These are phyloP conservation scores for Ilyonectria sp. DNA, from an alignment of 2,329 filamentous ascomycete species.

Conservation along the genomic window DNA sequence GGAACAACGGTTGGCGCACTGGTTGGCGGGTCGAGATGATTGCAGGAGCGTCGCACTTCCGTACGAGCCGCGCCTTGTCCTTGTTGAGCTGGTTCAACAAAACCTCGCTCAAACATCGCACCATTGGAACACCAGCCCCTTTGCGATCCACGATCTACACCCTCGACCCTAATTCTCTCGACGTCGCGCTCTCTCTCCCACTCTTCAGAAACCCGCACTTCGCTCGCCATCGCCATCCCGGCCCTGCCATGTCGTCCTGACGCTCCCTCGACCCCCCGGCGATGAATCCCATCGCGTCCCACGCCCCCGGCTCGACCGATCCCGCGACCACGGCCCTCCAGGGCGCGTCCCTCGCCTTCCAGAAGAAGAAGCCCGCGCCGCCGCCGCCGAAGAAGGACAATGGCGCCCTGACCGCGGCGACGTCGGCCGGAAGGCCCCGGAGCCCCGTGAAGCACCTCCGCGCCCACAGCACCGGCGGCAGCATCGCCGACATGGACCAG, in stretches of 20 bases:
- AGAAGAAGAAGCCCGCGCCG: slow-evolving; percentile 53
- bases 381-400: slow-evolving; percentile 50
- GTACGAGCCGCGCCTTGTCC: background rate
- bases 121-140: background rate
- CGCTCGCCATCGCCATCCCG: background rate
- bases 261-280: slow-evolving; percentile 41
- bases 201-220: background rate
- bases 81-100: background rate
- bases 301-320: slow-evolving; percentile 51
- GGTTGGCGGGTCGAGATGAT: background rate
- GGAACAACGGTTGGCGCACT: background rate
- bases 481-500: slow-evolving; percentile 45
- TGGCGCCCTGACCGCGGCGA: slow-evolving; percentile 62
- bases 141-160: background rate
- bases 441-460: slow-evolving; percentile 47
- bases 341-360: slow-evolving; percentile 71
- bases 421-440: slow-evolving; percentile 54
- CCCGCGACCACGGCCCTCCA: slow-evolving; percentile 64
- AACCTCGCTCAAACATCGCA: background rate
- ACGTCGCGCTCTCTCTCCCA: background rate
- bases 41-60: background rate
- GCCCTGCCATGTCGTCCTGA: slow-evolving; percentile 33
- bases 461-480: slow-evolving; percentile 58
- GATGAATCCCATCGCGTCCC: slow-evolving; percentile 54
- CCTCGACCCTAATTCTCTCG: background rate